Percentiles rank a stretch among this genome's conserved stretches.
Conservation (phyloP, 169 alveolate species). For the Cryptosporidium sp. region DNA sequence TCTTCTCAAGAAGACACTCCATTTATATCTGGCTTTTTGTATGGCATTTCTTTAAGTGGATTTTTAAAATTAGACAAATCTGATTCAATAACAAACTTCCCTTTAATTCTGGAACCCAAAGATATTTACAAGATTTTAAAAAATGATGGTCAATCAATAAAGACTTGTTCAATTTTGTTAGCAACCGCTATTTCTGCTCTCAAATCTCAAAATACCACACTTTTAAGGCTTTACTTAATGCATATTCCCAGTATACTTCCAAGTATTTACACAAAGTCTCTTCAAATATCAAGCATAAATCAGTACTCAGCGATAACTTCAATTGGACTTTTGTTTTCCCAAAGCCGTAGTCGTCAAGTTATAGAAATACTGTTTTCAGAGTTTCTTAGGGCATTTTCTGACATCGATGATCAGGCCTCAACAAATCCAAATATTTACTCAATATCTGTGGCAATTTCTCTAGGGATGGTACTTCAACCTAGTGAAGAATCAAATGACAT, state of each 20-base stretch:
- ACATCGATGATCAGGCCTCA: conserved; percentile 61
- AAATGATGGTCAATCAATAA: conserved; percentile 60
- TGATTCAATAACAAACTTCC: conserved; percentile 12
- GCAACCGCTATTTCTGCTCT: conserved; percentile 63
- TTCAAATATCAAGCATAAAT: conserved; percentile 46
- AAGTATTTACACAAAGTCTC: conserved; percentile 58
- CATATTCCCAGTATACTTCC: conserved; percentile 71
- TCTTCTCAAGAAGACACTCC: conserved; percentile 33
- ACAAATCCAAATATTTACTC: conserved; percentile 38
- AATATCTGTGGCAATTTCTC: conserved; percentile 53
- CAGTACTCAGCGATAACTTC: conserved; percentile 58
- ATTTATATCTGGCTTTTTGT: conserved; percentile 50
- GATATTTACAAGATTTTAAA: conserved; percentile 42
- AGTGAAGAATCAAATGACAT: conserved; percentile 1
- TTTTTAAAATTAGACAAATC: background rate
- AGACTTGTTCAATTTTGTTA: conserved; percentile 31
- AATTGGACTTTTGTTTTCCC: conserved; percentile 62
- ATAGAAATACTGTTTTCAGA: conserved; percentile 49
- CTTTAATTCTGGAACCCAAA: conserved; percentile 42
- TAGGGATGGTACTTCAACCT: conserved; percentile 51
- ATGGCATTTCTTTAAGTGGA: conserved; percentile 48
- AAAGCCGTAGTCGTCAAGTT: conserved; percentile 33
- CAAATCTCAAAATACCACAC: conserved; percentile 36
- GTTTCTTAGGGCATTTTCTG: conserved; percentile 51
- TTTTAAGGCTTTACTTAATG: conserved; percentile 50